A percentile compares a stretch with the other conserved stretches of the same genome.
These are phyloP conservation scores for Phytophthora sp. DNA, from an alignment of 352 stramenopile genomes.

Conservation along the genomic window DNA sequence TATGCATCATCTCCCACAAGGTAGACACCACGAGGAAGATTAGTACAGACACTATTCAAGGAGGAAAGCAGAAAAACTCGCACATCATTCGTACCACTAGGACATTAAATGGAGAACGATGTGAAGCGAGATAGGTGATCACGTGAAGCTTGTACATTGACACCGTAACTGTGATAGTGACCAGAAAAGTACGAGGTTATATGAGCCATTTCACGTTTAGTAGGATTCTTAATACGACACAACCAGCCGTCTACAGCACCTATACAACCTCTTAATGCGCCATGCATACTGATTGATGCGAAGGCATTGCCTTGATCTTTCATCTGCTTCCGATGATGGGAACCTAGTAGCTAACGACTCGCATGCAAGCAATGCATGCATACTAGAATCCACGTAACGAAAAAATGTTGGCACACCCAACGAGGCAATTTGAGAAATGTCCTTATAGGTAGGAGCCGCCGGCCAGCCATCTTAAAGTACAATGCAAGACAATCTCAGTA, in stretches of 20 bases:
- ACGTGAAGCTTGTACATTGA: not conserved
- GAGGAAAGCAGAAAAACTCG: not conserved
- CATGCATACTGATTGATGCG: not conserved
- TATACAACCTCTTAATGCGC: not conserved
- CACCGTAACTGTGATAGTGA: not conserved
- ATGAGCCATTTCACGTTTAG: not conserved
- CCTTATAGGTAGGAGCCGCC: too few relatives aligned
- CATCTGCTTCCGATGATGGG: too few relatives aligned
- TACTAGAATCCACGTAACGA: too few relatives aligned
- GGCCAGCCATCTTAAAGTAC: too few relatives aligned
- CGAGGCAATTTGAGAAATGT: too few relatives aligned
- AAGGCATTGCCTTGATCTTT: too few relatives aligned
- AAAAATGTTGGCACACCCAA: too few relatives aligned
- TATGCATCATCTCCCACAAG: slow-evolving; percentile 10
- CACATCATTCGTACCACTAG: not conserved
- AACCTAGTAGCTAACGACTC: too few relatives aligned
- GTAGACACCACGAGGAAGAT: not conserved
- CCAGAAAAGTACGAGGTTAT: not conserved
- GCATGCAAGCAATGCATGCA: too few relatives aligned
- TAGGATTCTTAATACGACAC: not conserved
- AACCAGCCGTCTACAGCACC: not conserved
- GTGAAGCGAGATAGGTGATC: not conserved
- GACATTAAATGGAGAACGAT: not conserved
- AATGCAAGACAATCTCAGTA: too few relatives aligned
- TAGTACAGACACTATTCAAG: not conserved